These are phyloP conservation scores for Epichloe typhina DNA, from an alignment of 2,329 filamentous ascomycete genomes.

Conservation along the genomic window DNA sequence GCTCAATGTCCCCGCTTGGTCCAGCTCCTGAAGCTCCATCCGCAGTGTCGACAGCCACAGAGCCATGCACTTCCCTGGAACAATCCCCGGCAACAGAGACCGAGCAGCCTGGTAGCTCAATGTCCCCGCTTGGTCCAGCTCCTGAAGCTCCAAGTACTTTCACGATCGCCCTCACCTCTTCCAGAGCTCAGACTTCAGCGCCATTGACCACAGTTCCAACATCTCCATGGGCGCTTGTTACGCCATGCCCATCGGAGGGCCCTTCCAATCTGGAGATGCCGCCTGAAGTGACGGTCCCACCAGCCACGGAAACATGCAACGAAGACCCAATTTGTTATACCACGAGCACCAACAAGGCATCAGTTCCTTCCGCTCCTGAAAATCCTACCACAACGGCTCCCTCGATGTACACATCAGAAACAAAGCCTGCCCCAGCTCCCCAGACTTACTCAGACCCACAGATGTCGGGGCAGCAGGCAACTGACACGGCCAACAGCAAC, in stretches of 20 bases:
- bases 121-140: conserved; percentile 7
- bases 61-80: not conserved
- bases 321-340: not conserved
- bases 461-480: conserved; percentile 1
- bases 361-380: not conserved
- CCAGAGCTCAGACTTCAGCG: not conserved
- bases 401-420: conserved; percentile 1
- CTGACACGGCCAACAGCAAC: conserved; percentile 7
- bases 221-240: not conserved
- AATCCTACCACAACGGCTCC: conserved; percentile 1
- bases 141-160: conserved; percentile 7
- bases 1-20: conserved; percentile 5
- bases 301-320: conserved; percentile 1
- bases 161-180: not conserved
- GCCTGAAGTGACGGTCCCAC: not conserved
- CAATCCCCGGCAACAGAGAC: not conserved
- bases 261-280: not conserved
- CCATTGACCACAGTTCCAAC: not conserved
- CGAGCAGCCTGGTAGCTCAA: not conserved
- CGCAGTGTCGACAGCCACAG: conserved; percentile 1
- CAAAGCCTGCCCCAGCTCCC: not conserved
- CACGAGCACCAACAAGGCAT: not conserved
- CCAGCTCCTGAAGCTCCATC: conserved; percentile 7
- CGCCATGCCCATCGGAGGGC: conserved; percentile 2
- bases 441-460: conserved; percentile 3